Conservation (phyloP, 2,329 filamentous ascomycete genomes). For the Cytospora schulzeri region DNA sequence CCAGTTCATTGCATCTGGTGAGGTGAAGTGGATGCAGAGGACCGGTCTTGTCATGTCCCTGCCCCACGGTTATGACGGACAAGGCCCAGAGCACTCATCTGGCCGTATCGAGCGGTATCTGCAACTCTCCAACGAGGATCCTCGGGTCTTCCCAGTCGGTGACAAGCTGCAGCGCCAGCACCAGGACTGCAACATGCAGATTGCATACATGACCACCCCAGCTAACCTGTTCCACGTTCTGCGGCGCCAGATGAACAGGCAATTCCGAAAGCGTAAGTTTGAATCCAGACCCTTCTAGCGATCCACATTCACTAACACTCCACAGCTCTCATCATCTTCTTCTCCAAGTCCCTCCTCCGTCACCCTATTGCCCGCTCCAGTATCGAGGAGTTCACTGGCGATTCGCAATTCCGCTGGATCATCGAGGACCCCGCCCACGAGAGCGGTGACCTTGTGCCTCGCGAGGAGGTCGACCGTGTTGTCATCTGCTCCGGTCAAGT, state of each 20-base stretch:
- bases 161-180: constrained; percentile 96
- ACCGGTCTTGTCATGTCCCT: constrained; percentile 95
- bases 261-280: constrained; percentile 95
- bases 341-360: constrained; percentile 94
- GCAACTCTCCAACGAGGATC: constrained; percentile 96
- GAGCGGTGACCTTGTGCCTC: constrained; percentile 70
- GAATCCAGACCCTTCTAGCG: constrained; percentile 1
- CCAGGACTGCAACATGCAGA: constrained; percentile 99
- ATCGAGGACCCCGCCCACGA: constrained; percentile 87
- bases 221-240: constrained; percentile 96
- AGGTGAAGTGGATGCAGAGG: constrained; percentile 98
- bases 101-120: constrained; percentile 96
- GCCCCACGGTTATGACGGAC: constrained; percentile 96
- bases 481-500: constrained; percentile 95
- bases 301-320: constrained; percentile 31
- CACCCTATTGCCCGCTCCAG: constrained; percentile 88
- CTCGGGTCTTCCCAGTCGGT: constrained; percentile 82
- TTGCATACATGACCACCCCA: constrained; percentile 95
- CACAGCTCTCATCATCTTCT: constrained; percentile 90
- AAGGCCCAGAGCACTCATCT: constrained; percentile 97
- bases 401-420: constrained; percentile 96
- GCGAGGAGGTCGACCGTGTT: constrained; percentile 89
- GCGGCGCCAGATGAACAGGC: constrained; percentile 95
- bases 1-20: constrained; percentile 96
- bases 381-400: constrained; percentile 87